These are phyloP conservation scores for Lolium multiflorum DNA, from an alignment of 176 grass and related monocot genomes.

Conservation along the genomic window DNA sequence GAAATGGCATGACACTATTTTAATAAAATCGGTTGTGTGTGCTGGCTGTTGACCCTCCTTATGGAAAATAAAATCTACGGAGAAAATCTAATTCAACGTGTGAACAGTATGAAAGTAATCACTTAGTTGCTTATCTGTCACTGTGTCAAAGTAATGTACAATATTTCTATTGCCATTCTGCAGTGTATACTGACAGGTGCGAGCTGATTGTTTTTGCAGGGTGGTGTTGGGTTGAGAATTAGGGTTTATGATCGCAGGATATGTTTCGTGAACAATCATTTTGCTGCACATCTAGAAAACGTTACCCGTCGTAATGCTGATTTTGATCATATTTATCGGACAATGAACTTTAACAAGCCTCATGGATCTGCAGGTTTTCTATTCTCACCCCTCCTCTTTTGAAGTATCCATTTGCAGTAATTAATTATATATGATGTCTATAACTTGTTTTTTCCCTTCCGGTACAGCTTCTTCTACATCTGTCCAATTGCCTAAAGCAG, in stretches of 20 bases:
- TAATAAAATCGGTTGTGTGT: background rate
- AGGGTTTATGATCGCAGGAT: constrained; percentile 80
- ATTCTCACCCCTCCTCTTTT: constrained; percentile 27
- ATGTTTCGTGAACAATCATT: constrained; percentile 96
- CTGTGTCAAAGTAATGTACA: constrained; percentile 21
- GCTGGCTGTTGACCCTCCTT: background rate
- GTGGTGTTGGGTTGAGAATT: constrained; percentile 93
- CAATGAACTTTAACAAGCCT: constrained; percentile 83
- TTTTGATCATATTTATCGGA: constrained; percentile 80
- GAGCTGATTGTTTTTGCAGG: constrained; percentile 55
- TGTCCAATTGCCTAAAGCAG: constrained; percentile 82
- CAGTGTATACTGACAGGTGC: constrained; percentile 37
- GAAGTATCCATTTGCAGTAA: constrained; percentile 11
- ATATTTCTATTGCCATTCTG: background rate
- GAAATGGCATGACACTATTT: background rate
- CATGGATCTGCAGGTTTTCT: constrained; percentile 79
- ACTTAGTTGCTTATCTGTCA: constrained; percentile 15
- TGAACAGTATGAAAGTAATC: constrained; percentile 15
- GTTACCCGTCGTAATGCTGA: constrained; percentile 82
- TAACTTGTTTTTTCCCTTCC: constrained; percentile 40
- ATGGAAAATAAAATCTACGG: background rate
- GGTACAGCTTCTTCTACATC: constrained; percentile 84
- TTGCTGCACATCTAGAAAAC: constrained; percentile 87
- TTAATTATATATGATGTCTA: constrained; percentile 12
- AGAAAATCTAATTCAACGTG: constrained; percentile 1